Conservation (phyloP, 2,329 filamentous ascomycete species). For the Pseudopithomyces maydicus region DNA sequence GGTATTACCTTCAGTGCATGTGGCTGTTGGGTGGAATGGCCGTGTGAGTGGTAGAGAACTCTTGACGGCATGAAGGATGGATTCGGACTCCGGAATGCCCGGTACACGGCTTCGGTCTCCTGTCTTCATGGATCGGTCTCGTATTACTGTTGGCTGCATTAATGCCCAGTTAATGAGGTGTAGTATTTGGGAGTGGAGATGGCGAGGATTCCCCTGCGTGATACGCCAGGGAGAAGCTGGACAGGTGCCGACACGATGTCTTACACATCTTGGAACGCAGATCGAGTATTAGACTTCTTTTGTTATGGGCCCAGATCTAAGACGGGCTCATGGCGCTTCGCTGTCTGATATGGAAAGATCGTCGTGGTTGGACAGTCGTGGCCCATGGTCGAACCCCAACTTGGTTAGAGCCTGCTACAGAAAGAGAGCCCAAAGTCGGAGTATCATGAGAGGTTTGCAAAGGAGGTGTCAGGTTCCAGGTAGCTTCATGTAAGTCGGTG, state of each 20-base stretch:
- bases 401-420: conserved; percentile 8
- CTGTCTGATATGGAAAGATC: conserved; percentile 7
- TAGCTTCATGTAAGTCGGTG: conserved; percentile 7
- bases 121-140: neutral
- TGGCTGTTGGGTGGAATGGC: too few relatives aligned
- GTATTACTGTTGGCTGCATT: conserved; percentile 1
- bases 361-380: conserved; percentile 2
- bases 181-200: neutral
- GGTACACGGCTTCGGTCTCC: neutral
- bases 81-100: neutral
- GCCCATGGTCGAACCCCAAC: conserved; percentile 8
- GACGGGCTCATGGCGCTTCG: neutral
- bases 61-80: neutral
- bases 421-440: conserved; percentile 5
- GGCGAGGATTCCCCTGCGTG: conserved; percentile 8
- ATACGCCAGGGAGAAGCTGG: neutral
- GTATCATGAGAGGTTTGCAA: neutral
- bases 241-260: conserved; percentile 4
- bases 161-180: conserved; percentile 5
- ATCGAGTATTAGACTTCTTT: neutral
- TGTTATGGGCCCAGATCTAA: conserved; percentile 3
- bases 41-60: neutral
- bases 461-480: neutral
- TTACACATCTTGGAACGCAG: neutral
- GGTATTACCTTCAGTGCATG: too few relatives aligned